A percentile compares a stretch with the other conserved stretches of the same genome.
Conservation (phyloP, 2,329 filamentous ascomycete species). For the Colletotrichum sp. region DNA sequence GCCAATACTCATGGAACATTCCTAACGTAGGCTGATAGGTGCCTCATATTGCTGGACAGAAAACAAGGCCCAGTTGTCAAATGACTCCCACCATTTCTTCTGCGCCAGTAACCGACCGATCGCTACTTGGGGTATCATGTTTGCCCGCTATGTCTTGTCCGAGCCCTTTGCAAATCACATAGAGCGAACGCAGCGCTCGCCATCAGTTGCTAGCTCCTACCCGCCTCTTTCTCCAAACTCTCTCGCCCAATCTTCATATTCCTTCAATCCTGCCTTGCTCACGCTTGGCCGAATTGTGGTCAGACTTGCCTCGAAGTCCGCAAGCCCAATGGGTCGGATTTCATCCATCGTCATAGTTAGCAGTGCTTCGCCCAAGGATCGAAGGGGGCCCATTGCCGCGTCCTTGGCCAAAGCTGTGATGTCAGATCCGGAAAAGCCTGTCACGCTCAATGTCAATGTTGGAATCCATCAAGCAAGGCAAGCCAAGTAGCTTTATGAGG, state of each 20-base stretch:
- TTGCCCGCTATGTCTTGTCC: background rate
- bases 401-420: slow-evolving; percentile 97
- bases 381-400: slow-evolving; percentile 93
- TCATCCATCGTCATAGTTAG: slow-evolving; percentile 93
- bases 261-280: slow-evolving; percentile 79
- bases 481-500: background rate
- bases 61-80: background rate
- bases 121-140: background rate
- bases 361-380: slow-evolving; percentile 87
- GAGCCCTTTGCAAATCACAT: background rate
- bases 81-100: background rate
- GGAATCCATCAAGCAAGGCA: background rate
- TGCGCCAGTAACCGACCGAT: background rate
- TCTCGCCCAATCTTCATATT: slow-evolving; percentile 93
- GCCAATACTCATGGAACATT: background rate
- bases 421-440: slow-evolving; percentile 97
- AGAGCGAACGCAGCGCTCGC: background rate
- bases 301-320: slow-evolving; percentile 86
- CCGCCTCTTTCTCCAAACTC: slow-evolving; percentile 94
- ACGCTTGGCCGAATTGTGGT: slow-evolving; percentile 89
- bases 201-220: slow-evolving; percentile 41
- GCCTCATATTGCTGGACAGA: background rate
- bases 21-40: background rate
- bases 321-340: slow-evolving; percentile 83
- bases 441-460: background rate